Percentiles rank a stretch among this genome's conserved stretches.
Conservation (phyloP, 2,329 filamentous ascomycete species). For the Trichoderma hamatum region DNA sequence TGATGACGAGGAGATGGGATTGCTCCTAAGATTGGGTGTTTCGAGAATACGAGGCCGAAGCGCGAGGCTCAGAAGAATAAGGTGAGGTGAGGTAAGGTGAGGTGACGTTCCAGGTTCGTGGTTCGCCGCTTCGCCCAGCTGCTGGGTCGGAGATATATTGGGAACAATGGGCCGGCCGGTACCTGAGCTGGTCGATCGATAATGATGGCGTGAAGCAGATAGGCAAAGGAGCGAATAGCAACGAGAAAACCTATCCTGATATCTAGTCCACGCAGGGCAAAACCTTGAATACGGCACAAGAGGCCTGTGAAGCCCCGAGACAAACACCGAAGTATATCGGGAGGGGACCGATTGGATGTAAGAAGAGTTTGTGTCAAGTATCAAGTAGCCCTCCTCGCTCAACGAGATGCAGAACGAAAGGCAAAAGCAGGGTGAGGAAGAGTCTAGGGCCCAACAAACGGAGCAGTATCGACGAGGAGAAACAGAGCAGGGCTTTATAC, state of each 20-base stretch:
- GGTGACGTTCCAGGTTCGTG: constrained; percentile 8
- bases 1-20: neutral
- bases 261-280: neutral
- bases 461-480: neutral
- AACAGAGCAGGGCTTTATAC: constrained; percentile 20
- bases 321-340: neutral
- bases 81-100: constrained; percentile 15
- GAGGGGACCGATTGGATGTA: neutral
- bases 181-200: constrained; percentile 8
- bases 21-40: neutral
- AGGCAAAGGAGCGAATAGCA: neutral
- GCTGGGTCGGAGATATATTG: neutral
- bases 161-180: neutral
- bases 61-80: neutral
- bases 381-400: neutral
- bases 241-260: neutral
- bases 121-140: neutral
- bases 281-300: neutral
- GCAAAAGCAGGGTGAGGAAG: neutral
- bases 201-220: constrained; percentile 7
- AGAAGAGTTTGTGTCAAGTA: neutral
- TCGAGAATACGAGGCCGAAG: neutral
- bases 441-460: neutral
- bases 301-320: neutral
- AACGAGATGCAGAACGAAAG: neutral